Evolutionary conservation across 2,329 filamentous ascomycete genomes (phyloP), one percentile per base, ranked within the genome.

Genomic region (Colletotrichum simmondsii): DNA sequence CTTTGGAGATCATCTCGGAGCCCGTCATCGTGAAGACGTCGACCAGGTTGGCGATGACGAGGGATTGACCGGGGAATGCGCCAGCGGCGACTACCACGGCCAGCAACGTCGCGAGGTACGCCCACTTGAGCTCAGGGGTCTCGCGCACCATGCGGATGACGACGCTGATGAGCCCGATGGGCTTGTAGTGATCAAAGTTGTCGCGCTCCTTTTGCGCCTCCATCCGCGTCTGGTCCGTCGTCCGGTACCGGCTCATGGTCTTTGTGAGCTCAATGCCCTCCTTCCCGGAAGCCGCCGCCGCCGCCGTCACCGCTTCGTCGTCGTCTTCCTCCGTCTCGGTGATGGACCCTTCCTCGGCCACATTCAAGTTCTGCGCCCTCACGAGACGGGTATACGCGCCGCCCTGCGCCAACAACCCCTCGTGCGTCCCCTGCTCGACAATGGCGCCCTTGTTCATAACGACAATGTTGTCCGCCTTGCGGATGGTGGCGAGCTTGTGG

Each of bases 381-480:
- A 91, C 89, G 1, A 91, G 82, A 4, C 81, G 80, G n/a, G 83
- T 83, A 73, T 92, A 92, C 10, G 88, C 79, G 0, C 89, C 81
- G 22, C 77, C 81, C 22, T 80, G 79, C 4, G 79, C 76, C 3
- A 92, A 77, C 0, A 92, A 81, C 32, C 87, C 83, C 7, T 90
- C 85, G 68, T 92, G 90, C 3, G 83, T 91, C 2, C 91, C 91
- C 76, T 90, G 84, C 77, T 93, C 91, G 1, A 90, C 80, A 4
- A 91, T 86, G 35, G 82, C 79, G 0, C 91, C 91, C 72, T 87
- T 82, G 2, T 87, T 83, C 76, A 93, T 82, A 2, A 93, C 91
- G 3, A 92, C 82, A 37, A 93, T 92, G 59, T 90, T 87, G 75
- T 93, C 89, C 0, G 91, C 91, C 59, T 88, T 84, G 72, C 85